A percentile compares a stretch with the other conserved stretches of the same genome.
phyloP scores from a whole-genome alignment of 2,329 filamentous ascomycete genomes.

The Diaporthe capsici region DNA sequence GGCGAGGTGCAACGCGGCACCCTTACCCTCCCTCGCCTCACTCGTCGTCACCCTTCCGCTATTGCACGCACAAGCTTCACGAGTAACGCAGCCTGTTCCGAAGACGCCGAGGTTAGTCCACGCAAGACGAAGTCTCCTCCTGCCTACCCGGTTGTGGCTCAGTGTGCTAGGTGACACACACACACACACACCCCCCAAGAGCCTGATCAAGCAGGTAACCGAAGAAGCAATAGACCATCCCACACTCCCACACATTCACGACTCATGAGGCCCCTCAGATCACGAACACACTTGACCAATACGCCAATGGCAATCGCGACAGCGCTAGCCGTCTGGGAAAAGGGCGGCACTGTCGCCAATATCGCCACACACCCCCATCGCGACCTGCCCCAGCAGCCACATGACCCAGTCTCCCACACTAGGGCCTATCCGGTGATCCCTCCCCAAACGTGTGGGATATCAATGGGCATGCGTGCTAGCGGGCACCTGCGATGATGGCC shows the following conservation, averaged over 20 bases:
- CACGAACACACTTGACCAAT: slow-evolving; percentile 9
- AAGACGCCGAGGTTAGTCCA: slow-evolving; percentile 26
- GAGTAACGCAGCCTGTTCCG: background rate
- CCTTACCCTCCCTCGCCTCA: slow-evolving; percentile 12
- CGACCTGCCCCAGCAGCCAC: slow-evolving; percentile 36
- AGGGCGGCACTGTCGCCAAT: slow-evolving; percentile 37
- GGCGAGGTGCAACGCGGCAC: slow-evolving; percentile 26
- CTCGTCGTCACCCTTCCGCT: slow-evolving; percentile 22
- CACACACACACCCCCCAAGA: background rate
- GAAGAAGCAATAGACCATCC: slow-evolving; percentile 19
- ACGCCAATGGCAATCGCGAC: slow-evolving; percentile 39
- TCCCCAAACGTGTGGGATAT: slow-evolving; percentile 21
- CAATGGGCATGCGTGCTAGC: slow-evolving; percentile 15
- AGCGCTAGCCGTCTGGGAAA: slow-evolving; percentile 37
- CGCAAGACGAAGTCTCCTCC: background rate
- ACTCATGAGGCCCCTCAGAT: slow-evolving; percentile 17
- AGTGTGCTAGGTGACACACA: slow-evolving; percentile 12
- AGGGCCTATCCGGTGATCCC: slow-evolving; percentile 34
- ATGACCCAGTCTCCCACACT: slow-evolving; percentile 40
- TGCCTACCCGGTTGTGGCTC: slow-evolving; percentile 11
- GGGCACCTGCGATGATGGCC: slow-evolving; percentile 18
- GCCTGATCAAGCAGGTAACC: slow-evolving; percentile 29
- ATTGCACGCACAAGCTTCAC: slow-evolving; percentile 31
- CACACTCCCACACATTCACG: slow-evolving; percentile 14
- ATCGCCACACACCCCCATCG: slow-evolving; percentile 39